Evolutionary conservation across 2,329 filamentous ascomycete genomes (phyloP), one percentile per base, ranked within the genome.

Genomic region (Sphaerulina vaccinii): DNA sequence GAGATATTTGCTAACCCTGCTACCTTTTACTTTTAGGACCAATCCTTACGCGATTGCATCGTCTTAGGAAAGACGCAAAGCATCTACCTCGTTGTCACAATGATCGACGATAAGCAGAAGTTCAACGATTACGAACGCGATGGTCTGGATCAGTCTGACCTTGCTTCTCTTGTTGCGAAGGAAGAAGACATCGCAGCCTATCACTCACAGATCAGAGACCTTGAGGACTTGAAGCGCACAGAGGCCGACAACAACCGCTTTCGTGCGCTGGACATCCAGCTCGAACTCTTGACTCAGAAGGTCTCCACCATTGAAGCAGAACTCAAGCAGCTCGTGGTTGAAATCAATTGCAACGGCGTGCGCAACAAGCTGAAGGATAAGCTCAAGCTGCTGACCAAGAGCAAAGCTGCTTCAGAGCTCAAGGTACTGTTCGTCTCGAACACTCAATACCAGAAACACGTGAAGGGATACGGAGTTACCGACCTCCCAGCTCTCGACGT

Each of bases 391-490:
- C 22, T 49, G 32, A 39, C 51, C 15, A 44, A 32, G 11, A 39
- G 37, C n/a, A 51, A 53, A 18, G 22, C 45, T 16, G 49, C 49
- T 16, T 52, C 56, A 2, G 55, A 57, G 7, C 44, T 59, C n/a
- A 38, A 42, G 21, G 40, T 58, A 3, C 35, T 47, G 36, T 61
- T 46, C 41, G 42, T 59, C 2, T 61, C 56, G 3, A 57, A 56
- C 27, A 49, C 32, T 4, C 40, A 52, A 4, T 62, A 62, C 39
- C 55, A 60, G 39, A 50, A 58, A 44, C 53, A 62, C 43, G 13
- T 58, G 10, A 19, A 29, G 3, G 52, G 49, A 21, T 53, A 48
- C 44, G 39, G 55, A 8, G 16, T 7, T 3, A 47, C 15, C 1
- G 32, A 57, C 4, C 54, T 47, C 8, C 61, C 60, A 10, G 19